Percentiles rank a stretch among this genome's conserved stretches.
These are phyloP conservation scores for Ustilago nuda DNA, from an alignment of 1,284 basidiomycete genomes.

Conservation along the genomic window DNA sequence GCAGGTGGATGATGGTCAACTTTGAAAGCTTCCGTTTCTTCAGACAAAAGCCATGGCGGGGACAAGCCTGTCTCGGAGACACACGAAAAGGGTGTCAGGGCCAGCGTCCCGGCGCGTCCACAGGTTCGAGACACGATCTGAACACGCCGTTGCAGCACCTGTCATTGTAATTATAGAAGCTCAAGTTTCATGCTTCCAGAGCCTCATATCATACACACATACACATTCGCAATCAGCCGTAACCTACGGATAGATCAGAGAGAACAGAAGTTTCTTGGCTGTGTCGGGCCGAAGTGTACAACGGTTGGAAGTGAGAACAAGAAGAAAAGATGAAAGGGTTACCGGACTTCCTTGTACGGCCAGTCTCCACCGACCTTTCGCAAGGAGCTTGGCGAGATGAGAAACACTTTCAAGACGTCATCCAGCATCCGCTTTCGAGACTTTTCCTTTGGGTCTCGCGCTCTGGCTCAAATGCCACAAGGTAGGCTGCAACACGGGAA, in stretches of 20 bases:
- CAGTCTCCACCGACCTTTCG: slow-evolving; percentile 11
- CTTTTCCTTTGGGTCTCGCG: no score
- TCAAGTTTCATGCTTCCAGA: not conserved
- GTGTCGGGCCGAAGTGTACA: slow-evolving; percentile 15
- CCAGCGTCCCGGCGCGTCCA: not conserved
- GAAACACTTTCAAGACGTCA: slow-evolving; percentile 15
- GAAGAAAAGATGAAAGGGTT: slow-evolving; percentile 4
- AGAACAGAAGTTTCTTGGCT: not conserved
- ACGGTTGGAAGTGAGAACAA: not conserved
- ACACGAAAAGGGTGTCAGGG: not conserved
- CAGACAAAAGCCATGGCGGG: not conserved
- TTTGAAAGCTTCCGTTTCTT: not conserved
- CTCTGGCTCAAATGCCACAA: slow-evolving; percentile 1
- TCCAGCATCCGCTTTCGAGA: slow-evolving; percentile 9
- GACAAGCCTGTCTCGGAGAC: slow-evolving; percentile 1
- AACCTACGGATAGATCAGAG: not conserved
- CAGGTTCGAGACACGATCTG: not conserved
- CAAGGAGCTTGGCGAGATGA: not conserved
- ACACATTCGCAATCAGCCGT: not conserved
- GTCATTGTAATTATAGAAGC: not conserved
- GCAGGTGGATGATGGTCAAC: not conserved
- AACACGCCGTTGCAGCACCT: slow-evolving; percentile 2
- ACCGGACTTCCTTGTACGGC: slow-evolving; percentile 19
- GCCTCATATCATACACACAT: not conserved
- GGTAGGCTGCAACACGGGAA: slow-evolving; percentile 8